These are phyloP conservation scores for Coccomyxa sp. DNA, from an alignment of 139 green algal species.

Conservation along the genomic window DNA sequence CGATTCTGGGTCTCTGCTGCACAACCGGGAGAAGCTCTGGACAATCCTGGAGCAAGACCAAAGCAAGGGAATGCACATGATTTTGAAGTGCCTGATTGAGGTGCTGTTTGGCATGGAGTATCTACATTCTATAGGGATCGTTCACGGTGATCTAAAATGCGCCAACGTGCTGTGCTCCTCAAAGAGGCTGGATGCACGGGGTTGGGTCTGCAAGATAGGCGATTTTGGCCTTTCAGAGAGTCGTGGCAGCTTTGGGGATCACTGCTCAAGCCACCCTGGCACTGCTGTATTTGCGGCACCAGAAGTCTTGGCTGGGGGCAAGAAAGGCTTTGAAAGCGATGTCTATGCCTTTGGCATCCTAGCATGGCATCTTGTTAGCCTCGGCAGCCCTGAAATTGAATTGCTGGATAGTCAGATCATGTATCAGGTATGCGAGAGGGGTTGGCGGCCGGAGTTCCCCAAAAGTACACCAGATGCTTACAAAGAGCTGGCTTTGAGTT, in stretches of 20 bases:
- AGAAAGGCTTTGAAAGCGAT: neutral
- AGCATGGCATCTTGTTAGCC: neutral
- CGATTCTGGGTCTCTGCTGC: neutral
- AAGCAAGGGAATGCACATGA: neutral
- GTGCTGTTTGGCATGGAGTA: conserved; percentile 34
- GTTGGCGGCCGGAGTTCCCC: neutral
- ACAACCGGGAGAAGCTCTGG: no score
- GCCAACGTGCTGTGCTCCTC: conserved; percentile 69
- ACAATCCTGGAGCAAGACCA: neutral
- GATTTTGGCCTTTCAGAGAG: neutral
- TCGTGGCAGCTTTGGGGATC: neutral
- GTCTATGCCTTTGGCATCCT: neutral
- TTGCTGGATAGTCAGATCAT: neutral
- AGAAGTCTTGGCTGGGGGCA: neutral
- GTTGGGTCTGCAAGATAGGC: conserved; percentile 61
- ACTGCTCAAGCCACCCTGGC: neutral
- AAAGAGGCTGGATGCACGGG: conserved; percentile 42
- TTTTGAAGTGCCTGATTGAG: conserved; percentile 17
- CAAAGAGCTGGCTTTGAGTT: neutral
- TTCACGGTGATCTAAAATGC: conserved; percentile 76
- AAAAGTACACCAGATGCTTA: neutral
- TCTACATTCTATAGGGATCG: conserved; percentile 68
- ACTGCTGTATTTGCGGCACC: neutral
- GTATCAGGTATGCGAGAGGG: neutral
- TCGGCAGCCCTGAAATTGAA: neutral